Evolutionary conservation across 805 yeast genomes (phyloP), one percentile per base, ranked within the genome.

Genomic region (Kodamaea lidongshanica): DNA sequence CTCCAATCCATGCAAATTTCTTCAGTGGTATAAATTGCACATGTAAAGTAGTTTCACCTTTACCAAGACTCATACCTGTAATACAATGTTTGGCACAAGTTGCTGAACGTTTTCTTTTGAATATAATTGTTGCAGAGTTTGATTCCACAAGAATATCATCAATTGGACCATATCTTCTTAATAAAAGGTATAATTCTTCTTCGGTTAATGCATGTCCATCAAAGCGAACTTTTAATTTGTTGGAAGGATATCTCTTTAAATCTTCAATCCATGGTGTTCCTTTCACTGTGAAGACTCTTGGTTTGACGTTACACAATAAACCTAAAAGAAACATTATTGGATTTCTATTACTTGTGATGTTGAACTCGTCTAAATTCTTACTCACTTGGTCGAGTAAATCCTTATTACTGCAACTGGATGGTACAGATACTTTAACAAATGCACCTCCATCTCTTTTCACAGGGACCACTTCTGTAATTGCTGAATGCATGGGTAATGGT

Each of bases 221-320:
- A 50, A 80, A 88, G 16, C 68, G 65, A 4, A 89, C 76, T 32
- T 72, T 70, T 14, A 92, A 56, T 9, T 65, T 64, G 6, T 67
- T 57, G 32, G 80, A 75, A 6, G 95, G 94, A 40, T 69, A 72
- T 38, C 96, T 61, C 44, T 84, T 72, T 52, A 92, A 63, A 51
- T 92, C 98, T 58, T 89, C 97, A 37, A 92, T 81, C 96, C 96
- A 89, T 0, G 99, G 98, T 2, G 72, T 65, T 38, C 99, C 99
- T 44, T 81, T 79, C 1, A 92, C 96, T 1, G 82, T 77, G 46
- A 67, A 79, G 31, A 70, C 79, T 36, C 62, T 59, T 2, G 79
- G 81, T 34, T 56, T 61, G 1, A 45, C 37, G 11, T 41, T 44
- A 25, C 37, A 43, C 2, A 48, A 4, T 3, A 21, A 22, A 26